phyloP scores from a whole-genome alignment of 2,329 filamentous ascomycete genomes.

The Chrysosphaeria jannelii region DNA sequence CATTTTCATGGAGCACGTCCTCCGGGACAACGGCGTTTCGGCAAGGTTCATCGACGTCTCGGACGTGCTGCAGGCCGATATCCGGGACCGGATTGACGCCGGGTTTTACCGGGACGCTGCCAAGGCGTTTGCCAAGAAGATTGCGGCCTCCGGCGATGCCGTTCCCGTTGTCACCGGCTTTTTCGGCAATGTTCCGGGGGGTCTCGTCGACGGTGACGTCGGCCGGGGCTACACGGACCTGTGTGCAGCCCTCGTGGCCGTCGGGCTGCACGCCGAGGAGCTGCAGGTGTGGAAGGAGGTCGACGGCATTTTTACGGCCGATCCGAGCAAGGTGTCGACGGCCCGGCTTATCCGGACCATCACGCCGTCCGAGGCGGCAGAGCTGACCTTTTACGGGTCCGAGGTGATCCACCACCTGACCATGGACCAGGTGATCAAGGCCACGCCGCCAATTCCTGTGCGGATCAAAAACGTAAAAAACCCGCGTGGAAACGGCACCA shows the following conservation, averaged over 20 bases:
- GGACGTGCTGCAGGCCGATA: constrained; percentile 9
- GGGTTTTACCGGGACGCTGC: constrained; percentile 39
- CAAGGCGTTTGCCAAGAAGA: constrained; percentile 27
- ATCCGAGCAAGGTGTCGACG: constrained; percentile 71
- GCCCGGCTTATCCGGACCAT: constrained; percentile 71
- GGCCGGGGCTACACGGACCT: constrained; percentile 92
- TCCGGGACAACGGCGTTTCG: constrained; percentile 54
- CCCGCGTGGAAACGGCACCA: constrained; percentile 45
- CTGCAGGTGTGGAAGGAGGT: constrained; percentile 98
- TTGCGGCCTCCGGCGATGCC: constrained; percentile 30
- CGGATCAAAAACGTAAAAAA: constrained; percentile 87
- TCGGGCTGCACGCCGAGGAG: constrained; percentile 63
- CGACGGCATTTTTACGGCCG: constrained; percentile 28
- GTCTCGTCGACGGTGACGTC: constrained; percentile 31
- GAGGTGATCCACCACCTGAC: constrained; percentile 97
- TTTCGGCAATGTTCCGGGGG: constrained; percentile 79
- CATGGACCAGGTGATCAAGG: constrained; percentile 85
- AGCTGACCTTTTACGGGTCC: constrained; percentile 78
- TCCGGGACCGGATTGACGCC: constrained; percentile 25
- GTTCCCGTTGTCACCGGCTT: constrained; percentile 61
- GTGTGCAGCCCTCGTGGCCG: constrained; percentile 72
- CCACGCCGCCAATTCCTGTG: constrained; percentile 48
- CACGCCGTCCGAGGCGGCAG: constrained; percentile 80
- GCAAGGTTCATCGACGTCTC: constrained; percentile 77
- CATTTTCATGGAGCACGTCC: constrained; percentile 57